These are phyloP conservation scores for Mucor piriformis DNA, from an alignment of 371 early-diverging fungal species.

Conservation along the genomic window DNA sequence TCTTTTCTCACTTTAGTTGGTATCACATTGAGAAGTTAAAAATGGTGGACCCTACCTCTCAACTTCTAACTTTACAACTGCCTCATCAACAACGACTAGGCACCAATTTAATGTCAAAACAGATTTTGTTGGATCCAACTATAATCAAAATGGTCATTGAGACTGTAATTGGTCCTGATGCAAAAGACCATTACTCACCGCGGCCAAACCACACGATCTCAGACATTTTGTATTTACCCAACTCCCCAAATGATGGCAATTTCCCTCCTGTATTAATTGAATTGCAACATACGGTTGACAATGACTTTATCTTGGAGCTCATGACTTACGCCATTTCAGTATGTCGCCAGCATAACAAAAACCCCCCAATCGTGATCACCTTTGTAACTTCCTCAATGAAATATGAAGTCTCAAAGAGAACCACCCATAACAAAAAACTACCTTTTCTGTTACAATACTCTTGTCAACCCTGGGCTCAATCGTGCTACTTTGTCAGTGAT, in stretches of 20 bases:
- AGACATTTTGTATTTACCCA: conserved; percentile 14
- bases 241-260: neutral
- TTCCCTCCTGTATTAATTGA: conserved; percentile 9
- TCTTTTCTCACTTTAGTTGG: no score
- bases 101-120: conserved; percentile 11
- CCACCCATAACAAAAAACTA: conserved; percentile 5
- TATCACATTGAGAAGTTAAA: no score
- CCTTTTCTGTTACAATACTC: conserved; percentile 16
- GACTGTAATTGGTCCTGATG: conserved; percentile 8
- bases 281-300: conserved; percentile 16
- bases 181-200: conserved; percentile 5
- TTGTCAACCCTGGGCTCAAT: conserved; percentile 9
- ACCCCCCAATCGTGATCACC: conserved; percentile 7
- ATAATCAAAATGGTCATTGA: conserved; percentile 14
- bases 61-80: conserved; percentile 9
- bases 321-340: conserved; percentile 18
- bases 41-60: neutral
- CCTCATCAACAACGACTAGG: conserved; percentile 14
- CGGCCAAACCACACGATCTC: conserved; percentile 7
- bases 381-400: conserved; percentile 10
- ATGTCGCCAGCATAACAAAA: conserved; percentile 14
- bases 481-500: conserved; percentile 4
- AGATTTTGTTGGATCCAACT: conserved; percentile 14
- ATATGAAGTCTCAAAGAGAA: conserved; percentile 10
- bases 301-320: conserved; percentile 17